phyloP scores from a whole-genome alignment of 2,329 filamentous ascomycete species.

The Pyrenochaeta sp. region DNA sequence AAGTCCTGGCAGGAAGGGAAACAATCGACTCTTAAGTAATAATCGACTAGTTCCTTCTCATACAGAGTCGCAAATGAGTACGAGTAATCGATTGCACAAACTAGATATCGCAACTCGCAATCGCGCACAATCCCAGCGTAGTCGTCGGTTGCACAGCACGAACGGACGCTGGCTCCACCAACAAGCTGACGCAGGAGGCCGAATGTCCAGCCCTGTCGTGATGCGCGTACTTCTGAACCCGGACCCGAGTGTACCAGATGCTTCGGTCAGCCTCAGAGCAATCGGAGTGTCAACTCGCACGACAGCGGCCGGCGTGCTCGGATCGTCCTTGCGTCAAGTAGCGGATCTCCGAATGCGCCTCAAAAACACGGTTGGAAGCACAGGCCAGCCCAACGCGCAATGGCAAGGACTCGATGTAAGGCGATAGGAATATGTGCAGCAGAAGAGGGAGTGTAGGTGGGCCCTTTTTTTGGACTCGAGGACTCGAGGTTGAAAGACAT shows the following conservation, averaged over 20 bases:
- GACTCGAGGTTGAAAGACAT: conserved; percentile 4
- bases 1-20: neutral
- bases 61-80: neutral
- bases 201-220: conserved; percentile 1
- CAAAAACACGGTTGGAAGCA: neutral
- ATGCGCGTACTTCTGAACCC: neutral
- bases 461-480: neutral
- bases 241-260: neutral
- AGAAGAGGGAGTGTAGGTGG: neutral
- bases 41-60: neutral
- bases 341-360: neutral
- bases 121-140: neutral
- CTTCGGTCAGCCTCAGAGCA: neutral
- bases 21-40: neutral
- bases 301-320: neutral
- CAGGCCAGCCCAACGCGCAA: neutral
- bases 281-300: neutral
- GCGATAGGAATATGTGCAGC: neutral
- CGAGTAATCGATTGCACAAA: neutral
- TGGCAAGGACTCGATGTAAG: neutral
- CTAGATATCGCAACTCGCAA: neutral
- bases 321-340: neutral
- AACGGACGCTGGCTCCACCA: conserved; percentile 8
- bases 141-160: conserved; percentile 10
- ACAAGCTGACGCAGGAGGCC: conserved; percentile 9